These are phyloP conservation scores for Ogataea chonburiensis DNA, from an alignment of 805 yeast genomes.

Conservation along the genomic window DNA sequence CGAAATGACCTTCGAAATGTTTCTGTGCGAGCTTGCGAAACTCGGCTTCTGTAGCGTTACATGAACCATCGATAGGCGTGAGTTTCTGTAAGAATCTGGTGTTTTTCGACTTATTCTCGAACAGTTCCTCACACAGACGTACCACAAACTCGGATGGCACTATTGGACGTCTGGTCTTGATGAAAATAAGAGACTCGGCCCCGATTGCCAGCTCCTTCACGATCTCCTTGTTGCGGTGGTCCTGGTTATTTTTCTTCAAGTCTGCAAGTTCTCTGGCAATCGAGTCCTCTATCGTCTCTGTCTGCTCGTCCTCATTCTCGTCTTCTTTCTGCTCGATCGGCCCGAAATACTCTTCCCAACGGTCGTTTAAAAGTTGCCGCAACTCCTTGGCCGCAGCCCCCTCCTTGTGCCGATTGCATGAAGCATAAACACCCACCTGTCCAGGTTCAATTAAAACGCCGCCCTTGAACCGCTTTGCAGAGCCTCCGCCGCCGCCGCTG, in stretches of 20 bases:
- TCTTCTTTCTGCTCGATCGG: slow-evolving; percentile 31
- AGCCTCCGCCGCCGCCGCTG: slow-evolving; percentile 17
- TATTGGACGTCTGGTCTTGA: slow-evolving; percentile 76
- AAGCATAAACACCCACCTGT: slow-evolving; percentile 83
- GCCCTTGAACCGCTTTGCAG: slow-evolving; percentile 41
- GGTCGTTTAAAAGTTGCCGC: slow-evolving; percentile 54
- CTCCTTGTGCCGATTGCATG: slow-evolving; percentile 83
- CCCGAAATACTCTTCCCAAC: slow-evolving; percentile 44
- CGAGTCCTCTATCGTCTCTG: slow-evolving; percentile 44
- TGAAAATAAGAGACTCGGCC: slow-evolving; percentile 82
- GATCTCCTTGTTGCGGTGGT: slow-evolving; percentile 43
- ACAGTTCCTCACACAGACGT: slow-evolving; percentile 59
- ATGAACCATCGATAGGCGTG: slow-evolving; percentile 76
- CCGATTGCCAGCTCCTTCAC: slow-evolving; percentile 62
- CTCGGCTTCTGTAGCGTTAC: slow-evolving; percentile 69
- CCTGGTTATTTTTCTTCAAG: slow-evolving; percentile 44
- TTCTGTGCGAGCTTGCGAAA: slow-evolving; percentile 46
- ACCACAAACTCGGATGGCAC: slow-evolving; percentile 73
- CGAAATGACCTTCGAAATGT: slow-evolving; percentile 19
- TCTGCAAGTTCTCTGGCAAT: slow-evolving; percentile 69
- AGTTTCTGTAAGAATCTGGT: slow-evolving; percentile 76
- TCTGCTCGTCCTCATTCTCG: slow-evolving; percentile 30
- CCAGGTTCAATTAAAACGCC: slow-evolving; percentile 70
- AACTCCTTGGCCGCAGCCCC: slow-evolving; percentile 74
- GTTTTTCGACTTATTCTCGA: slow-evolving; percentile 49